Evolutionary conservation across 805 yeast genomes (phyloP).

Genomic region (Starmera quercuum): DNA sequence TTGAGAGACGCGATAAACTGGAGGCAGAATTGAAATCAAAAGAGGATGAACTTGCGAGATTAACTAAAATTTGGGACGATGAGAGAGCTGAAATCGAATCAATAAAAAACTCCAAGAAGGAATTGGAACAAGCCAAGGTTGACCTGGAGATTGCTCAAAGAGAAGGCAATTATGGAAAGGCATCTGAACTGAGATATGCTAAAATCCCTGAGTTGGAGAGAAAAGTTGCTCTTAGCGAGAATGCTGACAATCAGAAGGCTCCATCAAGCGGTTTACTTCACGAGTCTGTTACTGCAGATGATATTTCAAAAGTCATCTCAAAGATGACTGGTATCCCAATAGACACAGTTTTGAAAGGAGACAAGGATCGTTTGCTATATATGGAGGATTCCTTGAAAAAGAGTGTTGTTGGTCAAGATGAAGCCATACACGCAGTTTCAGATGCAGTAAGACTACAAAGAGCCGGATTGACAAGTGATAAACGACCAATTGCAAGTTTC

Average conservation of each 20-base stretch:
- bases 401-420: slow-evolving; percentile 92
- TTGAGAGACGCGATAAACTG: slow-evolving; percentile 68
- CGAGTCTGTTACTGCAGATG: slow-evolving; percentile 91
- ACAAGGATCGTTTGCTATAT: slow-evolving; percentile 78
- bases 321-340: slow-evolving; percentile 96
- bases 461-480: slow-evolving; percentile 92
- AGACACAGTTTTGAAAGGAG: slow-evolving; percentile 86
- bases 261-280: slow-evolving; percentile 44
- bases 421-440: slow-evolving; percentile 81
- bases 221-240: slow-evolving; percentile 40
- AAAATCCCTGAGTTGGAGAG: slow-evolving; percentile 74
- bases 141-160: slow-evolving; percentile 80
- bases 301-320: slow-evolving; percentile 85
- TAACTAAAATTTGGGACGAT: slow-evolving; percentile 81
- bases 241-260: slow-evolving; percentile 29
- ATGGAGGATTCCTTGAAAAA: slow-evolving; percentile 77
- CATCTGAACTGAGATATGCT: slow-evolving; percentile 85
- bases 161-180: slow-evolving; percentile 77
- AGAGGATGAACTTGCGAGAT: slow-evolving; percentile 54
- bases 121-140: slow-evolving; percentile 74
- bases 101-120: slow-evolving; percentile 72
- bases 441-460: slow-evolving; percentile 95
- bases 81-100: slow-evolving; percentile 73
- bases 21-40: slow-evolving; percentile 60
- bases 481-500: slow-evolving; percentile 93